Evolutionary conservation across 495 filamentous ascomycete genomes (phyloP).

Genomic region (Penicillium paxilli): DNA sequence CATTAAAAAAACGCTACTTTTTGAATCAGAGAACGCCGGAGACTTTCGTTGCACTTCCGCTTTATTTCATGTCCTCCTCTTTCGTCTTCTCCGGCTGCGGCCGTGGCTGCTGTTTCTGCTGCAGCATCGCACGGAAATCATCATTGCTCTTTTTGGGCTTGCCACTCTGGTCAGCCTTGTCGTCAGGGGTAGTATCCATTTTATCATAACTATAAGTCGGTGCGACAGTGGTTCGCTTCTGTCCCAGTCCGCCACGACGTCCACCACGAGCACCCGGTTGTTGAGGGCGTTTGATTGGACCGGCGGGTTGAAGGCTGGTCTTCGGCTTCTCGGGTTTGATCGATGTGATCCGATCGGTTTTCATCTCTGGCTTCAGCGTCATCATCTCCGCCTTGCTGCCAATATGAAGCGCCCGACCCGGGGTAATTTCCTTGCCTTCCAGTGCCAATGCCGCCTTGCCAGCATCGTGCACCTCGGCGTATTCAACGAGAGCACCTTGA

Average conservation of each 20-base stretch:
- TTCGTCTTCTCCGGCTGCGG: too few relatives aligned
- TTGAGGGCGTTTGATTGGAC: conserved; percentile 57
- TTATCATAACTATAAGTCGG: conserved; percentile 24
- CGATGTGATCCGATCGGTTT: conserved; percentile 46
- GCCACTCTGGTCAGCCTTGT: conserved; percentile 26
- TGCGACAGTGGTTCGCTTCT: conserved; percentile 47
- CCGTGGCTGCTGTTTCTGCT: conserved; percentile 27
- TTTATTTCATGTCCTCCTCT: conserved; percentile 34
- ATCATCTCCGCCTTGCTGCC: conserved; percentile 72
- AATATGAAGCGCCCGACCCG: conserved; percentile 63
- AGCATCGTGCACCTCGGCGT: conserved; percentile 62
- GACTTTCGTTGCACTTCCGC: conserved; percentile 20
- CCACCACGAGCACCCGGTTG: conserved; percentile 49
- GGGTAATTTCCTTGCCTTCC: conserved; percentile 66
- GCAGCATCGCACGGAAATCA: conserved; percentile 82
- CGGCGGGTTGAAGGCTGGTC: conserved; percentile 49
- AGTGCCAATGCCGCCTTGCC: conserved; percentile 76
- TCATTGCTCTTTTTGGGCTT: conserved; percentile 72
- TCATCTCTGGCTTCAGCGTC: conserved; percentile 55
- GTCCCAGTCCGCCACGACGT: conserved; percentile 53
- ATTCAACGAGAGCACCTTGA: conserved; percentile 87
- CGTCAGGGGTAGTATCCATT: conserved; percentile 35
- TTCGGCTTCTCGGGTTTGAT: conserved; percentile 42
- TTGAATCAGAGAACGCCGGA: conserved; percentile 21
- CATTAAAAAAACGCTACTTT: conserved; percentile 6